These are phyloP conservation scores for Phialophora chinensis DNA, from an alignment of 2,329 filamentous ascomycete genomes.

Conservation along the genomic window DNA sequence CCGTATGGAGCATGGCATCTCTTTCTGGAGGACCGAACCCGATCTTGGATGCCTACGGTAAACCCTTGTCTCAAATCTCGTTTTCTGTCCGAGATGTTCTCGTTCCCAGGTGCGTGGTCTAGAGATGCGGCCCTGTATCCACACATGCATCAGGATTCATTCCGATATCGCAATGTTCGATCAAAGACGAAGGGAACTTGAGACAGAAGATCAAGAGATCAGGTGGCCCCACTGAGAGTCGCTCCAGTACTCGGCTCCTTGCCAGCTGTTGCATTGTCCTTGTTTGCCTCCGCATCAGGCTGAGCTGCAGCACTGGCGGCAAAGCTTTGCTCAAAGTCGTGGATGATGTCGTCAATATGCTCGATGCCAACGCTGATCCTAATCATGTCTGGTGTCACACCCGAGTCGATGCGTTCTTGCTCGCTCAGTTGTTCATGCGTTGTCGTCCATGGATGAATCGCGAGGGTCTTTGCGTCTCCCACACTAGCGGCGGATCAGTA, in stretches of 20 bases:
- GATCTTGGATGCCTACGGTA: not conserved
- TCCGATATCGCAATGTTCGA: slow-evolving; percentile 16
- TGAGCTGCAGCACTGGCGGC: slow-evolving; percentile 53
- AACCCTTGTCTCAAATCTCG: not conserved
- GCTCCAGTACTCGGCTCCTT: slow-evolving; percentile 33
- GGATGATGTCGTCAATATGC: slow-evolving; percentile 92
- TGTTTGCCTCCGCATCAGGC: slow-evolving; percentile 29
- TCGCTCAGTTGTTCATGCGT: slow-evolving; percentile 86
- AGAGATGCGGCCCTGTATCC: slow-evolving; percentile 32
- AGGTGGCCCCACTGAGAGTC: slow-evolving; percentile 40
- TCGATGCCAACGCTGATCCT: slow-evolving; percentile 90
- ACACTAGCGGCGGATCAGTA: slow-evolving; percentile 55
- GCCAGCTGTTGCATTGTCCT: slow-evolving; percentile 31
- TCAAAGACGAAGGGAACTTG: slow-evolving; percentile 12
- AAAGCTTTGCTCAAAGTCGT: slow-evolving; percentile 87
- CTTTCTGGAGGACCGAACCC: too few species aligned
- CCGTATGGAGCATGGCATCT: not conserved
- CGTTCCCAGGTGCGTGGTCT: slow-evolving; percentile 4
- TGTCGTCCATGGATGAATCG: slow-evolving; percentile 88
- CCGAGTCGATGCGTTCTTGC: slow-evolving; percentile 75
- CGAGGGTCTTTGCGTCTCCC: slow-evolving; percentile 88
- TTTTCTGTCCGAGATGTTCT: not conserved
- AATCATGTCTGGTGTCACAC: slow-evolving; percentile 83
- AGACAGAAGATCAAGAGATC: slow-evolving; percentile 17
- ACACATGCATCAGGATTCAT: slow-evolving; percentile 28